phyloP scores from a whole-genome alignment of 352 stramenopile species.

The Stramenopiles sp. region DNA sequence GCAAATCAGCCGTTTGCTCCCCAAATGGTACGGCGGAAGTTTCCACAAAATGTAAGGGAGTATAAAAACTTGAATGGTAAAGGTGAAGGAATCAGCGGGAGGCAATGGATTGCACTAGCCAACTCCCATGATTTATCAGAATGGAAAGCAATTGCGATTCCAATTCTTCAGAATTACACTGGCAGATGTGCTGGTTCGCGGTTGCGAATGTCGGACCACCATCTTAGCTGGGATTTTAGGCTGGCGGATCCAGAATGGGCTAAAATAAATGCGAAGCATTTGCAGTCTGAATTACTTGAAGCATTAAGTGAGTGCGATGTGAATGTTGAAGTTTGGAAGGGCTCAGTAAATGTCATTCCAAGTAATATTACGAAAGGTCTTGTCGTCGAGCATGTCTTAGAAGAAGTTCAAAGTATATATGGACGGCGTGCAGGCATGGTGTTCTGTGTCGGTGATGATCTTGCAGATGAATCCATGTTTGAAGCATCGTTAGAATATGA shows the following conservation, averaged over 20 bases:
- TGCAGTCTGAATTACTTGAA: slow-evolving; percentile 53
- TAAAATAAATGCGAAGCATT: slow-evolving; percentile 72
- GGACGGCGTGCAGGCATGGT: slow-evolving; percentile 74
- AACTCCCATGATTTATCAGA: slow-evolving; percentile 64
- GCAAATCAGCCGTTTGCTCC: slow-evolving; percentile 7
- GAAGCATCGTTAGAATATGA: slow-evolving; percentile 70
- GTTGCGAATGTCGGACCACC: slow-evolving; percentile 67
- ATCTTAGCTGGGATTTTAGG: slow-evolving; percentile 90
- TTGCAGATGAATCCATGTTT: slow-evolving; percentile 95
- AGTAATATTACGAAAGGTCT: slow-evolving; percentile 85
- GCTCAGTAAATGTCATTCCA: slow-evolving; percentile 80
- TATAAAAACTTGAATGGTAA: slow-evolving; percentile 18
- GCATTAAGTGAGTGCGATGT: slow-evolving; percentile 45
- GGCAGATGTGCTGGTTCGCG: slow-evolving; percentile 83
- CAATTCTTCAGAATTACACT: slow-evolving; percentile 82
- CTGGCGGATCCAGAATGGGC: slow-evolving; percentile 90
- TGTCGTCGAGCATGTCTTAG: slow-evolving; percentile 79
- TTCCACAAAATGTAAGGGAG: slow-evolving; percentile 10
- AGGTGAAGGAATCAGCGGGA: background rate
- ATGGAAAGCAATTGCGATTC: slow-evolving; percentile 65
- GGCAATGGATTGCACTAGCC: background rate
- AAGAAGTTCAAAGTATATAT: slow-evolving; percentile 47
- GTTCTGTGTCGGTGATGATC: slow-evolving; percentile 87
- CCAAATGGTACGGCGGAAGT: background rate
- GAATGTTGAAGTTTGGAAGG: slow-evolving; percentile 59